A percentile compares a stretch with the other conserved stretches of the same genome.
phyloP scores from a whole-genome alignment of 805 yeast species.

The Saturnispora sanitii region DNA sequence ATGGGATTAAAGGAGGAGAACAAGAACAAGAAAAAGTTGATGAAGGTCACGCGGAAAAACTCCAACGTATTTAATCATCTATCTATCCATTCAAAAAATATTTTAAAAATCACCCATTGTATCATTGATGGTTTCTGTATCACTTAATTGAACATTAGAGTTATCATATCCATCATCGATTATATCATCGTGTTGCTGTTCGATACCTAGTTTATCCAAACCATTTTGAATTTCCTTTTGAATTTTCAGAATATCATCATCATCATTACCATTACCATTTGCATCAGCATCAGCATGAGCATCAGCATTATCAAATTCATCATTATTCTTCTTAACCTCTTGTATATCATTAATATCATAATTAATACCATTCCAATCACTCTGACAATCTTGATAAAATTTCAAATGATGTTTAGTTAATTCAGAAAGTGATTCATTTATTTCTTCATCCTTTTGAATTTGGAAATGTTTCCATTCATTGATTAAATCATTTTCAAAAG shows the following conservation, averaged over 20 bases:
- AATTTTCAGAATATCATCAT: slow-evolving; percentile 20
- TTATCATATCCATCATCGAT: no score
- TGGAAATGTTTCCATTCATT: slow-evolving; percentile 62
- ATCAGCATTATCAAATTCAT: slow-evolving; percentile 16
- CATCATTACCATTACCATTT: slow-evolving; percentile 17
- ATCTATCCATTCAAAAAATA: no score
- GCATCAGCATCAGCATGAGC: slow-evolving; percentile 18
- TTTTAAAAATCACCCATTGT: no score
- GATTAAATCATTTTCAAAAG: slow-evolving; percentile 36
- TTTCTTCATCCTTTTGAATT: slow-evolving; percentile 65
- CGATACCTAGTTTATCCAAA: slow-evolving; percentile 9
- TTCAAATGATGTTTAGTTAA: slow-evolving; percentile 68
- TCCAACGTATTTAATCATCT: no score
- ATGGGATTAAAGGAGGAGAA: neutral
- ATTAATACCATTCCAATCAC: slow-evolving; percentile 50
- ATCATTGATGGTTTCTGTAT: no score
- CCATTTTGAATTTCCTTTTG: slow-evolving; percentile 18
- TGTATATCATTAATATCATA: slow-evolving; percentile 1
- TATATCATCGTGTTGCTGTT: neutral
- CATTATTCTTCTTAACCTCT: slow-evolving; percentile 10
- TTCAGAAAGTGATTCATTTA: slow-evolving; percentile 58
- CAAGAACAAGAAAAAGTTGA: neutral
- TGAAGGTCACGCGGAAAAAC: no score
- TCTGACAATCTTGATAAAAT: slow-evolving; percentile 58
- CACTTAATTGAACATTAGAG: no score